Evolutionary conservation across 208 protist species (phyloP).

Genomic region (Angomonas ambiguus): DNA sequence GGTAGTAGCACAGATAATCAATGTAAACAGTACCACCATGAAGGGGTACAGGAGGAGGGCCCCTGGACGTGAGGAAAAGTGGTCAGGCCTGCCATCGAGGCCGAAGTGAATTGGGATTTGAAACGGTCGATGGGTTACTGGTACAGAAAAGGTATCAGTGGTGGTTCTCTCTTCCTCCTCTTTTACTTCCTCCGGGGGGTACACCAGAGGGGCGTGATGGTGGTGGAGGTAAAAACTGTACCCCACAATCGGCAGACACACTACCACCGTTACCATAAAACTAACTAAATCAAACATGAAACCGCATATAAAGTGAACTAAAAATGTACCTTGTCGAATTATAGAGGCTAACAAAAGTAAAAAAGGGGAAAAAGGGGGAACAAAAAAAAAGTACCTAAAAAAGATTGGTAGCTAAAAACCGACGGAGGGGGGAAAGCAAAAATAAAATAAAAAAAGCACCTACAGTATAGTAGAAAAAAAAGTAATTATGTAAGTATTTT

Average conservation of each 20-base stretch:
- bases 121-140: not conserved
- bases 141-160: not conserved
- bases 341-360: not conserved
- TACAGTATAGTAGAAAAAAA: too few relatives aligned
- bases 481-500: too few relatives aligned
- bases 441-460: not conserved
- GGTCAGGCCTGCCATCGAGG: conserved; percentile 3
- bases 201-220: not conserved
- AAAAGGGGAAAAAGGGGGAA: not conserved
- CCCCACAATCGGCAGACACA: not conserved
- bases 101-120: conserved; percentile 9
- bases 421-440: too few relatives aligned
- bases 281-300: not conserved
- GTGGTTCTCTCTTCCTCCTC: not conserved
- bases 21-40: not conserved
- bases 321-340: too few relatives aligned
- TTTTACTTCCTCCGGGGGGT: not conserved
- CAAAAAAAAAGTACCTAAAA: too few relatives aligned
- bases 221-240: not conserved
- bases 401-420: too few relatives aligned
- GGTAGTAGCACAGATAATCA: not conserved
- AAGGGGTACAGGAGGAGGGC: not conserved
- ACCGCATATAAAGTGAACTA: not conserved
- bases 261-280: not conserved
- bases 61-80: not conserved